Percentiles rank a stretch among this genome's conserved stretches.
These are phyloP conservation scores for Pelargonium nanum DNA, from an alignment of 345 rosid species.

Conservation along the genomic window DNA sequence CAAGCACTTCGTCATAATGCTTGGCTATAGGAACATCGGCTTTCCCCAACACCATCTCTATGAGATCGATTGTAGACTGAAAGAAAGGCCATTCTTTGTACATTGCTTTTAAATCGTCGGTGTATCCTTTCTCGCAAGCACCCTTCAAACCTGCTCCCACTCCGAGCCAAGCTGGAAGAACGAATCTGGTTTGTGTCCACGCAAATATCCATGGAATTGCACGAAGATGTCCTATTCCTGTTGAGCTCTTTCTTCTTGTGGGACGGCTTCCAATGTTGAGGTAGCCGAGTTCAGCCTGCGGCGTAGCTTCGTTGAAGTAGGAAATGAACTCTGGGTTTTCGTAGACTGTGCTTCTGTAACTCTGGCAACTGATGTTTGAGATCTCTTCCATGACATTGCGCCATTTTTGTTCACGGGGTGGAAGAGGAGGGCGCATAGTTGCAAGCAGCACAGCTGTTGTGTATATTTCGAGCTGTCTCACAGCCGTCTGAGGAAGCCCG, in stretches of 20 bases:
- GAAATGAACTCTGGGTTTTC: slow-evolving; percentile 86
- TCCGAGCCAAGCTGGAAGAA: slow-evolving; percentile 99
- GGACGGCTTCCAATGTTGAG: slow-evolving; percentile 98
- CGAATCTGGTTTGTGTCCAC: slow-evolving; percentile 96
- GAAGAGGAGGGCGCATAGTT: slow-evolving; percentile 76
- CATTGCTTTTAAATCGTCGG: slow-evolving; percentile 72
- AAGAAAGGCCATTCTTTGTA: slow-evolving; percentile 94
- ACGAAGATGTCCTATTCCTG: slow-evolving; percentile 87
- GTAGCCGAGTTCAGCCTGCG: slow-evolving; percentile 90
- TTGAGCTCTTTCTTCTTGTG: slow-evolving; percentile 74
- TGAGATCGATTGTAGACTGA: slow-evolving; percentile 86
- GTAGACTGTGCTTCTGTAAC: slow-evolving; percentile 65
- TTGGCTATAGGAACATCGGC: slow-evolving; percentile 77
- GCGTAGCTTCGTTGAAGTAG: slow-evolving; percentile 93
- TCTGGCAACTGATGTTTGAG: slow-evolving; percentile 68
- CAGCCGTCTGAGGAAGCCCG: slow-evolving; percentile 85
- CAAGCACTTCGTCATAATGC: slow-evolving; percentile 89
- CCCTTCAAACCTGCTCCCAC: slow-evolving; percentile 78
- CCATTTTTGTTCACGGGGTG: slow-evolving; percentile 92
- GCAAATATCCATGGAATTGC: slow-evolving; percentile 99
- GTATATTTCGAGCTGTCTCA: slow-evolving; percentile 87
- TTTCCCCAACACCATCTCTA: slow-evolving; percentile 92
- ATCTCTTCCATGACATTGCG: slow-evolving; percentile 90
- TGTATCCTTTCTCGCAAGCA: slow-evolving; percentile 69
- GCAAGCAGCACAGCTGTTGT: slow-evolving; percentile 96